Conservation (phyloP, 768 basidiomycete species). For the Mrakia gelida region DNA sequence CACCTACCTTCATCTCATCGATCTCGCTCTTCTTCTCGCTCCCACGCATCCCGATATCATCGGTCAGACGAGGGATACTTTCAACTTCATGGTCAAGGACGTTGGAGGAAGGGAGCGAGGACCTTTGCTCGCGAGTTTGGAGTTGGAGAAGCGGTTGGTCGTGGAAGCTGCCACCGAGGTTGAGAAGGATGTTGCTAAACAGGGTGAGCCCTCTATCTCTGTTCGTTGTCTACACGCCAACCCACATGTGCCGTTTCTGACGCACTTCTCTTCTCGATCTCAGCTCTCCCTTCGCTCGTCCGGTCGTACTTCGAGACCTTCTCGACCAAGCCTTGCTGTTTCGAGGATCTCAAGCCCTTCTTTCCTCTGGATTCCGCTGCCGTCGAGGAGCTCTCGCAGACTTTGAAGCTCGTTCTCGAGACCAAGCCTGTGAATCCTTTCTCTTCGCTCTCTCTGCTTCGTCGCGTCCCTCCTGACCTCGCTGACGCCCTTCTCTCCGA, state of each 20-base stretch:
- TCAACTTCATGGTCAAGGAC: conserved; percentile 56
- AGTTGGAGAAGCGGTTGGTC: conserved; percentile 51
- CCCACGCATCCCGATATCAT: background rate
- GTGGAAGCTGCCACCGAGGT: background rate
- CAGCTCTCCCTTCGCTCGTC: conserved; percentile 47
- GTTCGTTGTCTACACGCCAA: background rate
- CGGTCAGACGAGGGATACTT: conserved; percentile 46
- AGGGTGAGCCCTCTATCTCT: conserved; percentile 36
- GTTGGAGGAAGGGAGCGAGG: conserved; percentile 73
- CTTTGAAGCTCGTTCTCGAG: conserved; percentile 47
- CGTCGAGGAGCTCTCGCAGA: conserved; percentile 39
- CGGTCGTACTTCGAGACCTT: conserved; percentile 66
- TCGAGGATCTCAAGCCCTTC: conserved; percentile 75
- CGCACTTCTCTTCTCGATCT: conserved; percentile 38
- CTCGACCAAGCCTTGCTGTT: conserved; percentile 78
- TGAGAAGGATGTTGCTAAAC: background rate
- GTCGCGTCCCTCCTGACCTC: background rate
- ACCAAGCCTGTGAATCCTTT: conserved; percentile 53
- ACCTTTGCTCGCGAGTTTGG: conserved; percentile 65
- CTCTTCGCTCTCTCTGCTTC: conserved; percentile 37
- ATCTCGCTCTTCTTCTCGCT: background rate
- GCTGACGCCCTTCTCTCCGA: conserved; percentile 48
- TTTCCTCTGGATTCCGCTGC: background rate
- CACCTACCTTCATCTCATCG: conserved; percentile 29
- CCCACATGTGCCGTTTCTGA: background rate